Conservation (phyloP, 1,284 basidiomycete genomes). For the Sporisorium exsertum region DNA sequence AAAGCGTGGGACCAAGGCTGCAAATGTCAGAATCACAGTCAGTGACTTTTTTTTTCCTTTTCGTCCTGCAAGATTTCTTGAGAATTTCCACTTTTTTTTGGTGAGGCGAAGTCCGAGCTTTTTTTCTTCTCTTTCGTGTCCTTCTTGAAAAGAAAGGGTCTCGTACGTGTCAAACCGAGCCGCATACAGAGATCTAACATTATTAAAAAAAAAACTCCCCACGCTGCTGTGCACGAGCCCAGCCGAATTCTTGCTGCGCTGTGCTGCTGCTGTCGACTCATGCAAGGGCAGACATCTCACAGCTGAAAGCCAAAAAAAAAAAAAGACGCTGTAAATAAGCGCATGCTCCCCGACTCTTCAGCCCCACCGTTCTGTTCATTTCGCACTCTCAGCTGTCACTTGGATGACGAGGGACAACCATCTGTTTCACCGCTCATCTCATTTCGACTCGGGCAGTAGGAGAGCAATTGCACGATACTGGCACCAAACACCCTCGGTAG, state of each 20-base stretch:
- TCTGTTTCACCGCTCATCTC: neutral
- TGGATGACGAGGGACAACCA: neutral
- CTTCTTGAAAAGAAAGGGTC: neutral
- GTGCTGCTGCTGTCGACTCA: neutral
- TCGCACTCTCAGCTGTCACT: too few relatives aligned
- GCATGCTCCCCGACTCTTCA: too few relatives aligned
- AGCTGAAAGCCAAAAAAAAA: neutral
- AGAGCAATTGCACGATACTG: neutral
- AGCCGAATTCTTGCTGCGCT: neutral
- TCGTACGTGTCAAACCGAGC: neutral
- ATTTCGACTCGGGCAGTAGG: neutral
- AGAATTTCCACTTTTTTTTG: slow-evolving; percentile 11
- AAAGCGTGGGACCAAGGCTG: neutral
- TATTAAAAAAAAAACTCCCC: neutral
- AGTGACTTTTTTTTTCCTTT: slow-evolving; percentile 6
- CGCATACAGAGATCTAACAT: too few relatives aligned
- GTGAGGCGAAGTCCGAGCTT: neutral
- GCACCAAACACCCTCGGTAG: neutral
- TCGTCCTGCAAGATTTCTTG: neutral
- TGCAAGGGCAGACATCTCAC: neutral
- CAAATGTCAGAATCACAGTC: neutral
- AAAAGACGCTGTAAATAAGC: too few relatives aligned
- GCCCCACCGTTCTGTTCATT: too few relatives aligned
- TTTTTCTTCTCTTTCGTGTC: neutral
- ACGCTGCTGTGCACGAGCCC: neutral